Evolutionary conservation across 2,329 filamentous ascomycete species (phyloP), one percentile per base, ranked within the genome.

Genomic region (Aspergillus sp.): DNA sequence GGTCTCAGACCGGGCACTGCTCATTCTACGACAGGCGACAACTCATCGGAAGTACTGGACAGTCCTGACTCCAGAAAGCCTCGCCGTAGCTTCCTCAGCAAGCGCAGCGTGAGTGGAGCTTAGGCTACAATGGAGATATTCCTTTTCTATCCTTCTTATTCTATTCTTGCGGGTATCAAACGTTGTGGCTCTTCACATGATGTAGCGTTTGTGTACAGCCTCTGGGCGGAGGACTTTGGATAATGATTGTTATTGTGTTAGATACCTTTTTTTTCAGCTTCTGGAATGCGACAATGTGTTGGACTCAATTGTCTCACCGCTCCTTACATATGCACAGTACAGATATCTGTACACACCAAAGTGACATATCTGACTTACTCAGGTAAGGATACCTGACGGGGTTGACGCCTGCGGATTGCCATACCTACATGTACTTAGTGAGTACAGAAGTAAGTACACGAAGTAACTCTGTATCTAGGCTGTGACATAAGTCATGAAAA

Each of bases 41-140:
- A 64, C 11, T 63, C 65, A 4, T 71, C 68, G 6, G 74, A 74
- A 17, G 56, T 68, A 17, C 53, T 68, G 28, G 78, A 79, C 22
- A 79, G 76, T 55, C 78, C 78, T 0, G 78, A 79, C 48, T 79
- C 76, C 38, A 75, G 73, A 57, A 80, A 78, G 66, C 70, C 68
- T 53, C 76, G 80, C 53, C 78, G 82, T 58, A 81, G 81, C 54
- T 77, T 85, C 66, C 71, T 84, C 62, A 76, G 76, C 56, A 79
- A 82, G 68, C 74, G 81, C 49, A 77, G 75, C 64, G 72, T 69
- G 30, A 77, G 76, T 57, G 74, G 75, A 17, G 71, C 64, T 38
- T 76, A 63, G 25, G 50, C 31, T 23, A 41, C 34, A 41, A 13
- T 41, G 15, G 57, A 53, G 53, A 56, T 59, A 57, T 59, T 61